Conservation (phyloP, 495 filamentous ascomycete genomes). For the Aspergillus wentii region DNA sequence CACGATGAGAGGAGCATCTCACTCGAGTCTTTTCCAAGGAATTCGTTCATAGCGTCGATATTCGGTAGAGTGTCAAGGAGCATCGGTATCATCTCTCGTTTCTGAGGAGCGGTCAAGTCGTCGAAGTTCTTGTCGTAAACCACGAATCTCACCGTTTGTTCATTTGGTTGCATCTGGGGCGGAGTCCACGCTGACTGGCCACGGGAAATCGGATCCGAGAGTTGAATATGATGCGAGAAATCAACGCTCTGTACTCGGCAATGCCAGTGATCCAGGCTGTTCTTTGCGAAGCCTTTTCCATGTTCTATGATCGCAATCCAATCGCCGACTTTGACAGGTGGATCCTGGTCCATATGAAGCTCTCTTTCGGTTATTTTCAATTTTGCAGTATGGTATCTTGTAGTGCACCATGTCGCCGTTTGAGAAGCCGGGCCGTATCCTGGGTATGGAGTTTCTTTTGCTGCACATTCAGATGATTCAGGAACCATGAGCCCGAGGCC, state of each 20-base stretch:
- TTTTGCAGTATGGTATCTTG: constrained; percentile 1
- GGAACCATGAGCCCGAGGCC: constrained; percentile 71
- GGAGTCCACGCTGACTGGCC: not conserved
- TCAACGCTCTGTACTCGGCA: constrained; percentile 14
- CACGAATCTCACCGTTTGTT: constrained; percentile 18
- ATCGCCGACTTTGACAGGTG: constrained; percentile 42
- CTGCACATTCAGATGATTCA: not conserved
- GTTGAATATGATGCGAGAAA: constrained; percentile 5
- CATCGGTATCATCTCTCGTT: constrained; percentile 49
- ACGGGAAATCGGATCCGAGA: constrained; percentile 13
- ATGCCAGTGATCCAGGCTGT: constrained; percentile 10
- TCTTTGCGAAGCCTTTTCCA: constrained; percentile 9
- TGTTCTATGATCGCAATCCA: constrained; percentile 48
- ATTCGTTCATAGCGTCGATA: constrained; percentile 58
- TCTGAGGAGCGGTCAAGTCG: constrained; percentile 37
- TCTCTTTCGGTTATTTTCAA: constrained; percentile 32
- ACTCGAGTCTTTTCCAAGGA: constrained; percentile 38
- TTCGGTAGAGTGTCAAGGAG: constrained; percentile 66
- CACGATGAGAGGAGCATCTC: constrained; percentile 51
- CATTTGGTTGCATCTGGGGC: not conserved
- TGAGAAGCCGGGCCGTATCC: not conserved
- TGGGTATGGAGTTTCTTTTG: not conserved
- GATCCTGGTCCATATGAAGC: constrained; percentile 28
- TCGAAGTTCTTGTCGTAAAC: constrained; percentile 58
- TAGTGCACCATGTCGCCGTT: not conserved